Base-by-base conservation (phyloP, 192 early-diverging fungal genomes). In the Coemansia furcata region DNA sequence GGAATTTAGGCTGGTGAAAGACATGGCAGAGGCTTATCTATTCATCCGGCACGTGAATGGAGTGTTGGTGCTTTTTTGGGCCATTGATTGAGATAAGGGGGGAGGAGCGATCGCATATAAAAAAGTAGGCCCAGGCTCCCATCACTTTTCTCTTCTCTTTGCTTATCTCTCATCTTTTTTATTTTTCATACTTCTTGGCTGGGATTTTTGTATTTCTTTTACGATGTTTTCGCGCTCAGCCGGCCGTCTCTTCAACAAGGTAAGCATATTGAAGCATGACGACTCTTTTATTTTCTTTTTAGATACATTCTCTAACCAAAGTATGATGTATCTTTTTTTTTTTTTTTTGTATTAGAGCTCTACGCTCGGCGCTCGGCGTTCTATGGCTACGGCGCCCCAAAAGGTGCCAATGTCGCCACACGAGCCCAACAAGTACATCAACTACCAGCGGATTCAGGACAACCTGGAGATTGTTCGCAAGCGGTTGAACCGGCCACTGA, bases 361-460 rank as follows among this genome's bases (percentile, higher is more conserved):
- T 40, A 21, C 63, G 17, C 32, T 67, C 35, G 69, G 57, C 36
- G 65, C 72, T 35, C 72, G 72, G 43, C 78, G 78, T 60, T 43
- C 78, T 29, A 80, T 80, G 78, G 78, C 78, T 33, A 80, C 78
- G 21, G 78, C 78, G 19, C 72, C 78, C 19, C 72, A 74, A 43
- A 95, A 96, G 82, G 95, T 99, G 73, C 73, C 88, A 60, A 92
- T 99, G 87, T 99, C 97, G 63, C 87, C 85, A 72, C 87, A 96
- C 63, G 97, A 99, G 84, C 78, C 85, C 65, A 89, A 94, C 89
- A 91, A 94, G 86, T 91, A 87, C 87, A 95, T 99, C 87, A 97
- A 99, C 92, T 99, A 99, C 86, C 85, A 94, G 85, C 86, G 92
- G 62, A 95, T 99, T 66, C 91, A 96, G 80, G 88, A 94, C 77